These are phyloP conservation scores for Colletotrichum orchidophilum DNA, from an alignment of 2,329 filamentous ascomycete genomes.

Conservation along the genomic window DNA sequence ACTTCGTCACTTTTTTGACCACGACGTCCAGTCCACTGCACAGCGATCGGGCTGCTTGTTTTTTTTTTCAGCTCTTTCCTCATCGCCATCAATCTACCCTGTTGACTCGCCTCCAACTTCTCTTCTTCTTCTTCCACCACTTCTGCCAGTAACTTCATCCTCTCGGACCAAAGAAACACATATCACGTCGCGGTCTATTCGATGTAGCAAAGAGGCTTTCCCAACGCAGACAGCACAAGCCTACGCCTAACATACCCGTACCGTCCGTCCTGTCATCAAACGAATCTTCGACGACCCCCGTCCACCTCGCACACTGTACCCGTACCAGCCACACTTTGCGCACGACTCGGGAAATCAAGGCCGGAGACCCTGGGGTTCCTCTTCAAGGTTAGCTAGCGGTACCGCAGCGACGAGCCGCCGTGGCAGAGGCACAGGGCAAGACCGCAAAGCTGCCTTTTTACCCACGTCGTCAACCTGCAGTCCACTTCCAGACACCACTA, in stretches of 20 bases:
- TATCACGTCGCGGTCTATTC: not conserved
- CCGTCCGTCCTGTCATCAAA: not conserved
- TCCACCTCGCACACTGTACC: not conserved
- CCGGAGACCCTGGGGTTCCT: constrained; percentile 23
- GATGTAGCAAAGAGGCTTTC: constrained; percentile 18
- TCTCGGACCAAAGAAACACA: not conserved
- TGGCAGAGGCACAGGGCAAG: not conserved
- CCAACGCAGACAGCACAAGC: not conserved
- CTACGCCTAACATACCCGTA: not conserved
- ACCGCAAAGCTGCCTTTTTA: constrained; percentile 17
- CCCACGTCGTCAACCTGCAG: not conserved
- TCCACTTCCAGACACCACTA: not conserved
- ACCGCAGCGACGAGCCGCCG: constrained; percentile 20
- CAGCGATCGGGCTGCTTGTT: not conserved
- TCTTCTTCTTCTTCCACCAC: not conserved
- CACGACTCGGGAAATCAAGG: constrained; percentile 26
- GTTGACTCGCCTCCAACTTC: not conserved
- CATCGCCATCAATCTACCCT: not conserved
- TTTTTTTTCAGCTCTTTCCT: constrained; percentile 11
- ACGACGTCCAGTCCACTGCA: constrained; percentile 15
- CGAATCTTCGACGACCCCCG: constrained; percentile 8
- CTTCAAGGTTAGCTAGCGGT: constrained; percentile 22
- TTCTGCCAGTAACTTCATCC: not conserved
- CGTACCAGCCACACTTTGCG: constrained; percentile 25
- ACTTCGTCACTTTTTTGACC: constrained; percentile 32